These are phyloP conservation scores for Pilasporangium apinafurcum DNA, from an alignment of 352 stramenopile genomes.

Conservation along the genomic window DNA sequence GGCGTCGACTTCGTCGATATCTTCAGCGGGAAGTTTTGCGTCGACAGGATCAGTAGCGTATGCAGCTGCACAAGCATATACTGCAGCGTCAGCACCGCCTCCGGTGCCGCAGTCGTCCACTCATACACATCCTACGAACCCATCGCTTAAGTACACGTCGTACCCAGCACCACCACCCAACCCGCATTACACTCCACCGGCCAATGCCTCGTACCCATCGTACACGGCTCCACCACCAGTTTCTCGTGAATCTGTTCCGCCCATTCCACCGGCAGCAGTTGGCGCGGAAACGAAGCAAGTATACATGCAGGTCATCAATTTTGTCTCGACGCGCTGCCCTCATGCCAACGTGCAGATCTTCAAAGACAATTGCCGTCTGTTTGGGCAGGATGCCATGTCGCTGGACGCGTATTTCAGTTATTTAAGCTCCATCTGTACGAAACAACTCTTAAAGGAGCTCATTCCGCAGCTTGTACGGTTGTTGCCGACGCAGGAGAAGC, in stretches of 20 bases:
- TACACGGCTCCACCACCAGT: constrained; percentile 21
- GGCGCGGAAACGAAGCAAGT: constrained; percentile 78
- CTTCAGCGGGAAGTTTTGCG: not conserved
- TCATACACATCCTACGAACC: constrained; percentile 41
- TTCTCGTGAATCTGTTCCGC: constrained; percentile 28
- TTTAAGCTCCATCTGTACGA: constrained; percentile 75
- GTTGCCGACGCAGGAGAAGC: constrained; percentile 80
- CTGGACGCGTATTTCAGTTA: constrained; percentile 81
- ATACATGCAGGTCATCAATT: constrained; percentile 76
- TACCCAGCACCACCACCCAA: constrained; percentile 43
- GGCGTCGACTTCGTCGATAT: too few species aligned
- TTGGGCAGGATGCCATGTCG: constrained; percentile 82
- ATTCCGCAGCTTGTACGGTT: constrained; percentile 75
- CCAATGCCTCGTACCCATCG: constrained; percentile 39
- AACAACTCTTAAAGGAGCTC: constrained; percentile 65
- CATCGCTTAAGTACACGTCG: constrained; percentile 49
- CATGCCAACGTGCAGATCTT: constrained; percentile 81
- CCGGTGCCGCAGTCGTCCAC: constrained; percentile 15
- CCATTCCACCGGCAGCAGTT: constrained; percentile 42
- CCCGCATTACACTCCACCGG: constrained; percentile 22
- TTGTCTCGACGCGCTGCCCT: constrained; percentile 66
- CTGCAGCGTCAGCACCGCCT: constrained; percentile 1
- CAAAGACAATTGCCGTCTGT: constrained; percentile 86
- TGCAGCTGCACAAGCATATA: constrained; percentile 5
- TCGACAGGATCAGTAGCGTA: constrained; percentile 10